Evolutionary conservation across 768 basidiomycete genomes (phyloP).

Genomic region (Russula sp.): DNA sequence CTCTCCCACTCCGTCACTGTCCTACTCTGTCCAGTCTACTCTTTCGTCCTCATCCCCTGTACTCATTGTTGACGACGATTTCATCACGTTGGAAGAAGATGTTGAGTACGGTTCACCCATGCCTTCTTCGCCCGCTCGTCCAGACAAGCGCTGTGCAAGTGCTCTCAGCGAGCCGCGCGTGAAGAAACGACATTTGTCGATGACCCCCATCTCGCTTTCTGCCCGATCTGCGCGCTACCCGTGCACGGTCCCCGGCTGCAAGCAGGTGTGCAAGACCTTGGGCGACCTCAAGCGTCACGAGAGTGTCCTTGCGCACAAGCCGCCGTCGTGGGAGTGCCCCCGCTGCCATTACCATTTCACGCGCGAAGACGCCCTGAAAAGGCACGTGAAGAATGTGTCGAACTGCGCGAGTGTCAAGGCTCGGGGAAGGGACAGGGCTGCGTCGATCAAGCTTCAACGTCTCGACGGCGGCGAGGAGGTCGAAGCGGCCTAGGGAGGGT

Average conservation of each 20-base stretch:
- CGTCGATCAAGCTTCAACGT: background rate
- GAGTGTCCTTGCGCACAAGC: conserved; percentile 16
- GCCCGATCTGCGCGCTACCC: conserved; percentile 4
- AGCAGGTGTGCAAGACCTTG: conserved; percentile 21
- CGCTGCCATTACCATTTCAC: conserved; percentile 19
- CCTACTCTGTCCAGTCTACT: conserved; percentile 1
- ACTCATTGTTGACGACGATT: background rate
- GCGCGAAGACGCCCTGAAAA: conserved; percentile 23
- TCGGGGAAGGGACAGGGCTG: background rate
- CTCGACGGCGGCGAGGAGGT: background rate
- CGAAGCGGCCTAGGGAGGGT: background rate
- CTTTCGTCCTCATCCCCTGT: background rate
- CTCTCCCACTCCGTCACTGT: conserved; percentile 10
- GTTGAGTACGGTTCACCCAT: background rate
- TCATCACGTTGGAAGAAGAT: background rate
- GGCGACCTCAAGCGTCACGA: conserved; percentile 23
- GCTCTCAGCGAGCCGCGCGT: background rate
- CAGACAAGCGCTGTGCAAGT: background rate
- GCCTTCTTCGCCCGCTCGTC: background rate
- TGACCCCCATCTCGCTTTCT: background rate
- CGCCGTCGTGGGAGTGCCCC: conserved; percentile 14
- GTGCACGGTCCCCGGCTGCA: conserved; percentile 22
- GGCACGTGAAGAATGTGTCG: conserved; percentile 18
- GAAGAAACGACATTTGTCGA: background rate
- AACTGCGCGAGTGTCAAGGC: conserved; percentile 6